Percentiles rank a stretch among this genome's conserved stretches.
Conservation (phyloP, 2,329 filamentous ascomycete species). For the Sclerotinia nivalis region DNA sequence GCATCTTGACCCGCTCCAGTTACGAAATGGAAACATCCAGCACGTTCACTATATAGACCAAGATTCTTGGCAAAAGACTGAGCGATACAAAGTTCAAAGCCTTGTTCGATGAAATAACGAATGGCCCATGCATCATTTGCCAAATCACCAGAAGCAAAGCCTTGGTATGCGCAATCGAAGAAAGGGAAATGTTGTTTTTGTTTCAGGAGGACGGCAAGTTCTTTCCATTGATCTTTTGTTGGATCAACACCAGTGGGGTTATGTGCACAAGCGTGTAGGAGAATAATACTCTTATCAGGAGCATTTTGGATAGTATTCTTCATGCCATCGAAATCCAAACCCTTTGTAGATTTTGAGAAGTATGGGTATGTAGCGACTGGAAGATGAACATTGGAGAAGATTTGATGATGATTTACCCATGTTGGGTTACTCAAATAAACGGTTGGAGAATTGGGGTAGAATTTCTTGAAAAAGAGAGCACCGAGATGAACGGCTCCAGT, state of each 20-base stretch:
- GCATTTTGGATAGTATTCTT: constrained; percentile 68
- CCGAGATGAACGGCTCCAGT: constrained; percentile 94
- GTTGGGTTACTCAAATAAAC: constrained; percentile 94
- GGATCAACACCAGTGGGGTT: constrained; percentile 98
- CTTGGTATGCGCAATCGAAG: constrained; percentile 97
- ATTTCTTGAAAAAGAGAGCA: constrained; percentile 88
- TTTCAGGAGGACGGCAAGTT: constrained; percentile 77
- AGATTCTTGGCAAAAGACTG: constrained; percentile 99
- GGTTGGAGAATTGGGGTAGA: constrained; percentile 74
- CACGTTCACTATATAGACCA: constrained; percentile 93
- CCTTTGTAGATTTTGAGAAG: constrained; percentile 85
- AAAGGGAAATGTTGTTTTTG: constrained; percentile 89
- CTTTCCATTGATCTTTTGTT: constrained; percentile 89
- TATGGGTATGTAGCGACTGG: constrained; percentile 85
- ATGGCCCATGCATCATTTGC: constrained; percentile 86
- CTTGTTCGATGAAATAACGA: constrained; percentile 88
- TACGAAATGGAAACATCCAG: constrained; percentile 94
- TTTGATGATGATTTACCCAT: constrained; percentile 98
- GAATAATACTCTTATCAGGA: constrained; percentile 77
- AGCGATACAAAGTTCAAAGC: constrained; percentile 83
- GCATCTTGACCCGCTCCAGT: constrained; percentile 71
- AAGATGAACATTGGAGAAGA: constrained; percentile 88
- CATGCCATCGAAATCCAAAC: constrained; percentile 91
- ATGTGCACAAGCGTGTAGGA: constrained; percentile 94
- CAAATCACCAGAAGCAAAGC: constrained; percentile 91